Evolutionary conservation across 2,329 filamentous ascomycete genomes (phyloP).

Genomic region (Microdochium nivale): DNA sequence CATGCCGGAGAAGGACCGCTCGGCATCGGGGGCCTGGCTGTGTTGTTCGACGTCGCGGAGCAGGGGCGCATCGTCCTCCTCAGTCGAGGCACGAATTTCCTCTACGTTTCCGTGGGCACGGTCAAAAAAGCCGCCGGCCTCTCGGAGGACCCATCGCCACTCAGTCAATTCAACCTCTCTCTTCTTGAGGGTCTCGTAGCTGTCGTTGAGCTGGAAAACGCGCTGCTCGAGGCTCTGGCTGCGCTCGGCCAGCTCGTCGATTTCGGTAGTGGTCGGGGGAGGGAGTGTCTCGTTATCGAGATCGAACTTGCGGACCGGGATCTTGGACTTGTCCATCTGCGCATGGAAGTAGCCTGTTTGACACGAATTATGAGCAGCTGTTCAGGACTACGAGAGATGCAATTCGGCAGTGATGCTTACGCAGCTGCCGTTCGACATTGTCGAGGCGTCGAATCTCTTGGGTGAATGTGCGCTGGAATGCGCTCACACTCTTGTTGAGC

Average conservation of each 20-base stretch:
- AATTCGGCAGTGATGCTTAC: constrained; percentile 45
- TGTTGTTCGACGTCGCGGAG: constrained; percentile 90
- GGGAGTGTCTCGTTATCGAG: constrained; percentile 83
- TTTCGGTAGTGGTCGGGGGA: constrained; percentile 84
- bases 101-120: constrained; percentile 93
- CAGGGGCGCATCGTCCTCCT: constrained; percentile 87
- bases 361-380: constrained; percentile 17
- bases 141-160: constrained; percentile 95
- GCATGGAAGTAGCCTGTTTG: constrained; percentile 76
- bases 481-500: constrained; percentile 88
- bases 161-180: constrained; percentile 93
- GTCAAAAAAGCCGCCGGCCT: constrained; percentile 97
- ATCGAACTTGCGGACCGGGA: constrained; percentile 80
- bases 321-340: constrained; percentile 90
- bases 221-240: constrained; percentile 89
- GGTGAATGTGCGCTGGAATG: constrained; percentile 95
- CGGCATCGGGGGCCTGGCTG: constrained; percentile 55
- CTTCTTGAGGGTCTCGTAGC: constrained; percentile 97
- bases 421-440: constrained; percentile 95
- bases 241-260: constrained; percentile 89
- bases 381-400: constrained; percentile 1
- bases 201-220: constrained; percentile 87
- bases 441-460: constrained; percentile 95
- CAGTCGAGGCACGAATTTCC: constrained; percentile 84
- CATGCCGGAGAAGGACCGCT: constrained; percentile 90